Percentiles rank a stretch among this genome's conserved stretches.
These are phyloP conservation scores for Cicer arietinum DNA, from an alignment of 306 rosid genomes.

Conservation along the genomic window DNA sequence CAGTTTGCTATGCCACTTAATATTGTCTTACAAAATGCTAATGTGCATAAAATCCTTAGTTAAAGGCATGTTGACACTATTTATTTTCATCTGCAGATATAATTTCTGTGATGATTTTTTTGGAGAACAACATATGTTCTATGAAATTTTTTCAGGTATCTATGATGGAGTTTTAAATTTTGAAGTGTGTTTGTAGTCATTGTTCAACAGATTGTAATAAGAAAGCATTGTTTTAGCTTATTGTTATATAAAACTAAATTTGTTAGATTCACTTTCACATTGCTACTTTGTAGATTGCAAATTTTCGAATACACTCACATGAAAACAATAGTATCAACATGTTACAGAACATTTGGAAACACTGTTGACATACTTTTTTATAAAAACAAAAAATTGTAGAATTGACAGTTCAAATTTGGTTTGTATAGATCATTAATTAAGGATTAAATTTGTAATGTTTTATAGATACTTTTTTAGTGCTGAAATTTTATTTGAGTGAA, in stretches of 20 bases:
- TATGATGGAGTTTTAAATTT: conserved; percentile 28
- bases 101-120: conserved; percentile 83
- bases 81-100: conserved; percentile 62
- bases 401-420: background rate
- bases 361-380: conserved; percentile 3
- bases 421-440: conserved; percentile 18
- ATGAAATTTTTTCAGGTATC: conserved; percentile 80
- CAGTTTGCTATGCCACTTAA: conserved; percentile 45
- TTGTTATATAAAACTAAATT: conserved; percentile 34
- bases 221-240: background rate
- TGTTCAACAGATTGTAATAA: background rate
- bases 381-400: conserved; percentile 14
- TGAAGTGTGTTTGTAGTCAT: conserved; percentile 15
- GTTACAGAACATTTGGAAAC: conserved; percentile 20
- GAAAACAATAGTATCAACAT: conserved; percentile 1
- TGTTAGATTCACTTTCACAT: conserved; percentile 13
- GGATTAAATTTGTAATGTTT: background rate
- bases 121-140: conserved; percentile 74
- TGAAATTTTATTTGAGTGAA: background rate
- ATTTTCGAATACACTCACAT: background rate
- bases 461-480: background rate
- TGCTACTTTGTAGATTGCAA: background rate
- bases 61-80: conserved; percentile 38
- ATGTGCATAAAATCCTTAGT: conserved; percentile 9
- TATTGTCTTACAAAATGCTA: conserved; percentile 29